Evolutionary conservation across 768 basidiomycete genomes (phyloP).

Genomic region (Rhizopogon sp.): DNA sequence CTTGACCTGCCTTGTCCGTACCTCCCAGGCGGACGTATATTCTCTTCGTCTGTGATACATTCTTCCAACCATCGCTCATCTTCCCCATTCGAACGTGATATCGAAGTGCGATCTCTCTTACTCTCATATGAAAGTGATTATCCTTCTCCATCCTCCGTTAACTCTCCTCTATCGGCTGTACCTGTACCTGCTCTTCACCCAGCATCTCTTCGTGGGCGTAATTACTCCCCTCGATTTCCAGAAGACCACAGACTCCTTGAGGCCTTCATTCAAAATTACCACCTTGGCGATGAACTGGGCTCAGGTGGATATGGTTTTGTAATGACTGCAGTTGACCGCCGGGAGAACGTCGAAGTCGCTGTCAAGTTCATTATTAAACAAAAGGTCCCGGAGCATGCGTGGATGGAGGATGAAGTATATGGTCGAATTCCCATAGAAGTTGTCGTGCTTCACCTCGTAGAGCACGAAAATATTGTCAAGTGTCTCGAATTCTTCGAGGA

Average conservation of each 20-base stretch:
- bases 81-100: background rate
- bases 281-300: slow-evolving; percentile 74
- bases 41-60: background rate
- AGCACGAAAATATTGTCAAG: slow-evolving; percentile 79
- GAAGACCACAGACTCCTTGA: slow-evolving; percentile 53
- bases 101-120: slow-evolving; percentile 17
- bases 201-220: slow-evolving; percentile 12
- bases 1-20: background rate
- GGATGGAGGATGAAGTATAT: slow-evolving; percentile 53
- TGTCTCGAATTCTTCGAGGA: slow-evolving; percentile 87
- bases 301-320: slow-evolving; percentile 95
- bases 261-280: slow-evolving; percentile 55
- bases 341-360: slow-evolving; percentile 66
- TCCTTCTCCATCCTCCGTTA: background rate
- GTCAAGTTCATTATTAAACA: slow-evolving; percentile 93
- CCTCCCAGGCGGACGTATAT: background rate
- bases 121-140: slow-evolving; percentile 11
- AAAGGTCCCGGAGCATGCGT: slow-evolving; percentile 47
- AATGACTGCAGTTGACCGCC: slow-evolving; percentile 71
- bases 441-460: slow-evolving; percentile 63
- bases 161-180: slow-evolving; percentile 1
- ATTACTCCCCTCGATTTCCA: slow-evolving; percentile 53
- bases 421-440: slow-evolving; percentile 79
- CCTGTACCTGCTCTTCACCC: background rate
- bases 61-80: background rate